Base-by-base conservation (phyloP, 2,329 filamentous ascomycete genomes). In the Colletotrichum tofieldiae region DNA sequence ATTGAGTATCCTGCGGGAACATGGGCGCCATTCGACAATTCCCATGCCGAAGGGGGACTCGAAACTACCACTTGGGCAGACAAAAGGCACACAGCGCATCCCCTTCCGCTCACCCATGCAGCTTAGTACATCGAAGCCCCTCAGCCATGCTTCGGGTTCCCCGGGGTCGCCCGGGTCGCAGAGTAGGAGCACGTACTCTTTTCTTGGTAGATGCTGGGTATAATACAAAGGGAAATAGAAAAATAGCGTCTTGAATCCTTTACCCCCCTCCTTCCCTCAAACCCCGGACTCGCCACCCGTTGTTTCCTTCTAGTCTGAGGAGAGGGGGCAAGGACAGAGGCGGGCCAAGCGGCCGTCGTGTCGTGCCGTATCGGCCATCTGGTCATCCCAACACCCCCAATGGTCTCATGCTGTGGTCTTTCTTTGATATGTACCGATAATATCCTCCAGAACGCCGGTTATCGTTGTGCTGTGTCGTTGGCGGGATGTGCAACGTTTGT, bases 121-220 rank as follows among this genome's bases (percentile, higher is more conserved):
- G 35, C 16, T 26, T 32, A 39, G 47, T 37, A 35, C 35, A 32
- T 32, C n/a, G 49, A 64, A 29, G 9, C 47, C 41, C 51, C 29
- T 56, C 56, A 47, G 64, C 29, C 51, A 26, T 71, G 64, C 51
- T 26, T 71, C 56, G 58, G 51, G 29, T 62, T 35, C 43, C 43
- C 68, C 58, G 43, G 65, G 49, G 39, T 43, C 12, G 23, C 65
- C 43, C 65, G 39, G 54, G 39, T 23, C 52, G 59, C n/a, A 18
- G 20, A 7, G 16, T 14, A 43, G 41, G 29, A 49, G 59, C 49
- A 67, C 47, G 26, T 35, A 52, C 32, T 72, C 65, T 69, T 65
- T 72, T 69, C 59, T 69, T 69, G 69, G 45, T 72, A 60, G 26
- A 60, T 69, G 59, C 65, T 29, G 69, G 69, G 69, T 72, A 72